Percentiles rank a stretch among this genome's conserved stretches.
These are phyloP conservation scores for Phytophthora sojae DNA, from an alignment of 352 stramenopile genomes.

Conservation along the genomic window DNA sequence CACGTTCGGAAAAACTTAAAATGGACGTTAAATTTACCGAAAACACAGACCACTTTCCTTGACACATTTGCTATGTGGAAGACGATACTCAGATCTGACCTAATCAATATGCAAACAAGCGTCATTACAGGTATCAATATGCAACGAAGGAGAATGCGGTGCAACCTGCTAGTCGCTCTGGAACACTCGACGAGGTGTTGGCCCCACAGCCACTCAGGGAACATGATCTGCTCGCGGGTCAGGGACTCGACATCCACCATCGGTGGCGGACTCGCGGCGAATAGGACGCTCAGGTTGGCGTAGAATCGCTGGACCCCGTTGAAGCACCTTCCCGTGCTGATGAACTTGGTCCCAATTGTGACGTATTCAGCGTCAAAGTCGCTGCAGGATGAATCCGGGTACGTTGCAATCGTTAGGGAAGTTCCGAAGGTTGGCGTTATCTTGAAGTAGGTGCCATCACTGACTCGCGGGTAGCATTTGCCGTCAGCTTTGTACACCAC, in stretches of 20 bases:
- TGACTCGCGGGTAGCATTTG: neutral
- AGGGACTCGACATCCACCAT: slow-evolving; percentile 3
- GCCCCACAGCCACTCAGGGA: slow-evolving; percentile 12
- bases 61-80: too few species aligned
- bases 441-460: slow-evolving; percentile 3
- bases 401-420: slow-evolving; percentile 6
- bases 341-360: slow-evolving; percentile 6
- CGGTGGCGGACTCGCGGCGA: neutral
- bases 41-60: too few species aligned
- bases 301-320: slow-evolving; percentile 1
- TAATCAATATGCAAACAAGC: too few species aligned
- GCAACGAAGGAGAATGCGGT: neutral
- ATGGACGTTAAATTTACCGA: neutral
- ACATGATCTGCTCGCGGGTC: slow-evolving; percentile 18
- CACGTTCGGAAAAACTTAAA: neutral
- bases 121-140: too few species aligned
- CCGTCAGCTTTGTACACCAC: slow-evolving; percentile 12
- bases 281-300: neutral
- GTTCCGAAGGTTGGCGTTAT: neutral
- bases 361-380: neutral
- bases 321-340: slow-evolving; percentile 15
- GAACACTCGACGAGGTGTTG: slow-evolving; percentile 8
- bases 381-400: slow-evolving; percentile 1
- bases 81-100: too few species aligned
- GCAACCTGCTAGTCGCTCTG: neutral